Evolutionary conservation across 176 grass and related monocot species (phyloP), one percentile per base, ranked within the genome.

Genomic region (Phragmites australis): DNA sequence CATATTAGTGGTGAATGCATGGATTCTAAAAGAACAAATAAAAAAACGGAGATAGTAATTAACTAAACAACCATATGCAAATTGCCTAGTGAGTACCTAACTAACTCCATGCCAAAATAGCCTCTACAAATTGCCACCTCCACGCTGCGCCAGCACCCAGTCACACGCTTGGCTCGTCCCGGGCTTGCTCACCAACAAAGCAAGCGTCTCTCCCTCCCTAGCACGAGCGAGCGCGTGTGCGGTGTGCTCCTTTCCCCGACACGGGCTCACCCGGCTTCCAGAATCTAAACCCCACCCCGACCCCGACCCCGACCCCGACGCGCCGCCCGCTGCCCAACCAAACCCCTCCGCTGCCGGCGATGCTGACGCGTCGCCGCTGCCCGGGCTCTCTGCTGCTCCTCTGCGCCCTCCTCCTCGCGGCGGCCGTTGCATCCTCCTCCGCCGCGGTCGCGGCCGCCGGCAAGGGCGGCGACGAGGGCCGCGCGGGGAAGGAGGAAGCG

Each of bases 351-450:
- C 68, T 80, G 70, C 78, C 80, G 85, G 78, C 88, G 88, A 89
- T 89, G 88, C 88, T 68, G 86, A 46, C 84, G 86, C 67, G 74
- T 74, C 81, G 88, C 70, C 65, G 81, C 68, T 61, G 61, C 26
- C 34, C 8, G 70, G 80, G 77, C 61, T 17, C 44, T 1, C 59
- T 62, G 65, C 55, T 61, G 74, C 42, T 88, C 78, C 6, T 85
- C 34, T 7, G n/a, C 42, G 11, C 30, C 41, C 18, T 87, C 46
- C 57, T 84, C 59, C 74, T 85, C 9, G 82, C 55, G 51, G 45
- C 89, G 74, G 56, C 66, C 49, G 82, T 45, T 22, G 62, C 83
- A 62, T 55, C 52, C 18, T 19, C 57, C 31, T 32, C 74, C 29
- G 61, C 77, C 1, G 62, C 61, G 9, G 69, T 49, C 8, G 70